phyloP scores from a whole-genome alignment of 768 basidiomycete species.

The Kwoniella dejecticola region DNA sequence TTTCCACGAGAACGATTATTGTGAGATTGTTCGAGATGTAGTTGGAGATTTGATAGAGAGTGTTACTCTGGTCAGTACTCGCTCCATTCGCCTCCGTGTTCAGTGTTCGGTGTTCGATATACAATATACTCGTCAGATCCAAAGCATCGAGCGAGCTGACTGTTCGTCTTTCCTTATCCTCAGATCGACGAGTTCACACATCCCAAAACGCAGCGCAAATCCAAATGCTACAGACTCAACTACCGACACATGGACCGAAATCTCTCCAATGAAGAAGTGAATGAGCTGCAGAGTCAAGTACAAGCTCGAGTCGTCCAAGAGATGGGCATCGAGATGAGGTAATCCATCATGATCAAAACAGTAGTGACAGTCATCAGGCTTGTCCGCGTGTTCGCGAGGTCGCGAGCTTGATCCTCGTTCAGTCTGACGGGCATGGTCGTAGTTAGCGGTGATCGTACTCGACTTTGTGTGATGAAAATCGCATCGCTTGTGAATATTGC shows the following conservation, averaged over 20 bases:
- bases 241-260: constrained; percentile 98
- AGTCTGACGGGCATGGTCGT: too few relatives aligned
- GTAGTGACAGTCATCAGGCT: too few relatives aligned
- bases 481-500: too few relatives aligned
- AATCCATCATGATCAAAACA: too few relatives aligned
- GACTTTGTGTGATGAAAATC: too few relatives aligned
- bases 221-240: constrained; percentile 85
- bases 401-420: too few relatives aligned
- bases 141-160: too few relatives aligned
- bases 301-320: constrained; percentile 47
- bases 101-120: too few relatives aligned
- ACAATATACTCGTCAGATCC: too few relatives aligned
- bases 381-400: too few relatives aligned
- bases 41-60: constrained; percentile 91
- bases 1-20: constrained; percentile 95
- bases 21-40: constrained; percentile 87
- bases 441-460: too few relatives aligned
- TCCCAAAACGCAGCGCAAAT: constrained; percentile 77
- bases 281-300: constrained; percentile 66
- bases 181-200: constrained; percentile 91
- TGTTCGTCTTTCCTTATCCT: neutral
- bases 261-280: constrained; percentile 84
- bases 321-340: constrained; percentile 58
- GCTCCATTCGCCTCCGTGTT: too few relatives aligned
- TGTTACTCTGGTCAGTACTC: constrained; percentile 70